Evolutionary conservation across 768 basidiomycete genomes (phyloP).

Genomic region (Boletus barrowsii): DNA sequence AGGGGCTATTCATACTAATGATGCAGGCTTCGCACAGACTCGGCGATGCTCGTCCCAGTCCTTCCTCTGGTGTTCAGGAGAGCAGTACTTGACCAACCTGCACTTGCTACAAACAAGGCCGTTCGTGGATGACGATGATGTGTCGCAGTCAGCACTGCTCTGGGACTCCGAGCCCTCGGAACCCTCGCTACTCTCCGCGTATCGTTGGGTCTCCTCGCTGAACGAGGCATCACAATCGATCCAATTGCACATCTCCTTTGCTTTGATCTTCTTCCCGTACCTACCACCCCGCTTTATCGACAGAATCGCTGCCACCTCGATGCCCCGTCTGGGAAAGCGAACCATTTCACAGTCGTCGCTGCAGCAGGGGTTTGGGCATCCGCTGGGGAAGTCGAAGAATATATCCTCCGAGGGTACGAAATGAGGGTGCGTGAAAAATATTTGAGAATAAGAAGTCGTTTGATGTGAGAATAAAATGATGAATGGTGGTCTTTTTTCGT

Average conservation of each 20-base stretch:
- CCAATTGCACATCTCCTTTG: conserved; percentile 79
- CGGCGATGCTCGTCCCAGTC: conserved; percentile 79
- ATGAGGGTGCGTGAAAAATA: conserved; percentile 69
- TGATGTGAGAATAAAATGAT: conserved; percentile 77
- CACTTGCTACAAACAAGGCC: conserved; percentile 76
- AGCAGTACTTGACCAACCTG: conserved; percentile 76
- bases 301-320: conserved; percentile 59
- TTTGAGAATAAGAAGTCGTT: conserved; percentile 77
- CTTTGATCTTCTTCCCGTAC: conserved; percentile 46
- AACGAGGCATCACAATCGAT: conserved; percentile 69
- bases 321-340: conserved; percentile 66
- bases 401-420: conserved; percentile 72
- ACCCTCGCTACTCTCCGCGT: conserved; percentile 39
- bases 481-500: conserved; percentile 75
- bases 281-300: conserved; percentile 57
- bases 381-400: conserved; percentile 75
- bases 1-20: conserved; percentile 7
- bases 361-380: conserved; percentile 76
- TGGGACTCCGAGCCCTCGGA: conserved; percentile 49
- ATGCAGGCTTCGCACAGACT: conserved; percentile 50
- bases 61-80: conserved; percentile 66
- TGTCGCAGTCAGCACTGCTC: conserved; percentile 38
- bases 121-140: conserved; percentile 23
- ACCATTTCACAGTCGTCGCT: conserved; percentile 83
- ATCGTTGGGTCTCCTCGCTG: conserved; percentile 38